Percentiles rank a stretch among this genome's conserved stretches.
Evolutionary conservation across 176 grass and related monocot genomes (phyloP).

Genomic region (Saccharum officinarum): DNA sequence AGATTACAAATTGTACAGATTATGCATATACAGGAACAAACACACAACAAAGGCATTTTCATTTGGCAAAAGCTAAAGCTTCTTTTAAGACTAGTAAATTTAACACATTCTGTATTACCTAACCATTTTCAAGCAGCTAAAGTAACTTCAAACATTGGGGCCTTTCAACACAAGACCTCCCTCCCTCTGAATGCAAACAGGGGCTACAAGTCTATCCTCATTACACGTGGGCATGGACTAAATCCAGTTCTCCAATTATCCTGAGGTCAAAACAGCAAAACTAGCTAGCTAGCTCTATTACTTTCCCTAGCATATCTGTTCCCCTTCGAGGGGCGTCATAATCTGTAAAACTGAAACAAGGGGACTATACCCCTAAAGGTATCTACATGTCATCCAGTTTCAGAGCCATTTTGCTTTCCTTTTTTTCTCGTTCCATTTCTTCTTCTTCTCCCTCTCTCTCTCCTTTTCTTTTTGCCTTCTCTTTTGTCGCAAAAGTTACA

Average conservation of each 20-base stretch:
- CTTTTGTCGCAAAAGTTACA: background rate
- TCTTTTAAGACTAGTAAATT: background rate
- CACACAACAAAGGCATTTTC: background rate
- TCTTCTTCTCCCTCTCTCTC: background rate
- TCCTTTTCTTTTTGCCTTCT: background rate
- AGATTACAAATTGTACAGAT: background rate
- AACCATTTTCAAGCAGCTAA: constrained; percentile 35
- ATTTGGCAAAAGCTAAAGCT: background rate
- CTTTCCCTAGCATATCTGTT: background rate
- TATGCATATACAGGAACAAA: background rate
- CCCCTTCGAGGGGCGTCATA: background rate
- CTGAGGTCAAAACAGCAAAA: background rate
- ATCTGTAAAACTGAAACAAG: background rate
- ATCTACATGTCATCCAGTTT: background rate
- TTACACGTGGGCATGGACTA: background rate
- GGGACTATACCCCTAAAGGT: background rate
- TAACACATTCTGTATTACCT: background rate
- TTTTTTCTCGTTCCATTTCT: background rate
- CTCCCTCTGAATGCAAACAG: constrained; percentile 19
- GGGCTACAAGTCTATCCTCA: background rate
- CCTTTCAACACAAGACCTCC: constrained; percentile 46
- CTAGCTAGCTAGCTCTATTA: background rate
- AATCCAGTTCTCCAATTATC: background rate
- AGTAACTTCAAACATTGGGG: constrained; percentile 35
- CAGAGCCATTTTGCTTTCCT: background rate